These are phyloP conservation scores for Anastatica hierochuntica DNA, from an alignment of 345 rosid genomes.

Conservation along the genomic window DNA sequence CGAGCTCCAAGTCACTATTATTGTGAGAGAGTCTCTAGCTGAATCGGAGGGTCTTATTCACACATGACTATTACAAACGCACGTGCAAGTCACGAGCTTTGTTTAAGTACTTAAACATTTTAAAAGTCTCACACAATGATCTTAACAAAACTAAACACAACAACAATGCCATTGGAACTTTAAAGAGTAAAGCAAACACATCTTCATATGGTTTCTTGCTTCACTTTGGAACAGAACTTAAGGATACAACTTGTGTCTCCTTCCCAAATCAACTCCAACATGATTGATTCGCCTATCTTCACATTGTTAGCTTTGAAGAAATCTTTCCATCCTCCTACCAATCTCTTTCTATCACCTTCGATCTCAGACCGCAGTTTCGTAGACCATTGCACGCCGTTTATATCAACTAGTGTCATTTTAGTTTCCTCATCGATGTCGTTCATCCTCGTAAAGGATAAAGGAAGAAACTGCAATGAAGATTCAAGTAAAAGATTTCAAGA, in stretches of 20 bases:
- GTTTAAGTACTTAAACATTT: too few relatives aligned
- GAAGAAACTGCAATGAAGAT: slow-evolving; percentile 8
- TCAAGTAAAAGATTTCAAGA: background rate
- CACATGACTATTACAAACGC: too few relatives aligned
- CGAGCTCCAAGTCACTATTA: too few relatives aligned
- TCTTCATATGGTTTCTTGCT: background rate
- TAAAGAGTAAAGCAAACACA: background rate
- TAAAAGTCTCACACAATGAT: too few relatives aligned
- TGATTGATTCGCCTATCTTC: background rate
- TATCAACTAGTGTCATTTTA: background rate
- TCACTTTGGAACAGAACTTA: slow-evolving; percentile 8
- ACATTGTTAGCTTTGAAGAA: background rate
- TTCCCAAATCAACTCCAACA: slow-evolving; percentile 5
- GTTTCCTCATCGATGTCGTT: background rate
- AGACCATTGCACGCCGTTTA: slow-evolving; percentile 5
- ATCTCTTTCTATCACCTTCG: background rate
- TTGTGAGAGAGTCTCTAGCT: too few relatives aligned
- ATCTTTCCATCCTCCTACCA: background rate
- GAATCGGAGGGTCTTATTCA: too few relatives aligned
- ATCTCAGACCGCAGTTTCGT: background rate
- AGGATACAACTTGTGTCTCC: background rate
- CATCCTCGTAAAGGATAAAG: background rate
- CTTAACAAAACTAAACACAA: too few relatives aligned
- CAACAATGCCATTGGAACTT: too few relatives aligned
- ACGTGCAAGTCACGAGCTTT: too few relatives aligned